Evolutionary conservation across 2,329 filamentous ascomycete species (phyloP).

Genomic region (Chaetoscypha palmicola): DNA sequence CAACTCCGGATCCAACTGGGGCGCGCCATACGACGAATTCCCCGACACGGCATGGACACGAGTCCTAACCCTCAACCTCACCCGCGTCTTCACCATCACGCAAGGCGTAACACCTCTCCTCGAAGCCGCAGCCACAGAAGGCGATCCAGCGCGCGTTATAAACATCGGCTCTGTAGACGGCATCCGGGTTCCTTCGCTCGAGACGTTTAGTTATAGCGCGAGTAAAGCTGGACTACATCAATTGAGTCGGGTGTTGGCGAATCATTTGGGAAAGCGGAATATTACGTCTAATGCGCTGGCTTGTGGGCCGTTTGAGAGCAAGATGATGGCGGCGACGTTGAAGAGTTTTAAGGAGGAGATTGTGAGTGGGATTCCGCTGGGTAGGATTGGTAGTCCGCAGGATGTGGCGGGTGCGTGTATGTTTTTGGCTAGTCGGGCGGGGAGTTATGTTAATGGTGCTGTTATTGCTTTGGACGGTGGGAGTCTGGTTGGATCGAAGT

Average conservation of each 20-base stretch:
- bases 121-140: conserved; percentile 38
- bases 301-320: conserved; percentile 64
- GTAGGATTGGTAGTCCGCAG: conserved; percentile 57
- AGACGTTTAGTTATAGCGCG: conserved; percentile 54
- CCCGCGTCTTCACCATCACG: conserved; percentile 59
- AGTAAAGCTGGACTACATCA: conserved; percentile 60
- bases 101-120: conserved; percentile 57
- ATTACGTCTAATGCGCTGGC: conserved; percentile 63
- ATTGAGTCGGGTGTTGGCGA: conserved; percentile 55
- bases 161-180: conserved; percentile 61
- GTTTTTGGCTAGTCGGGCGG: conserved; percentile 61
- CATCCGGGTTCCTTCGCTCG: conserved; percentile 49
- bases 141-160: conserved; percentile 50
- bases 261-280: conserved; percentile 51
- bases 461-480: conserved; percentile 58
- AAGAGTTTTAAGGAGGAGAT: conserved; percentile 50
- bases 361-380: conserved; percentile 53
- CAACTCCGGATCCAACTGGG: conserved; percentile 61
- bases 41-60: conserved; percentile 52
- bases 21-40: conserved; percentile 50
- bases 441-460: conserved; percentile 59
- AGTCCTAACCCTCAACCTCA: conserved; percentile 53
- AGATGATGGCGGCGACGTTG: conserved; percentile 68
- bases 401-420: conserved; percentile 68
- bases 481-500: conserved; percentile 38